phyloP scores from a whole-genome alignment of 345 rosid species.

The Lumnitzera racemosa region DNA sequence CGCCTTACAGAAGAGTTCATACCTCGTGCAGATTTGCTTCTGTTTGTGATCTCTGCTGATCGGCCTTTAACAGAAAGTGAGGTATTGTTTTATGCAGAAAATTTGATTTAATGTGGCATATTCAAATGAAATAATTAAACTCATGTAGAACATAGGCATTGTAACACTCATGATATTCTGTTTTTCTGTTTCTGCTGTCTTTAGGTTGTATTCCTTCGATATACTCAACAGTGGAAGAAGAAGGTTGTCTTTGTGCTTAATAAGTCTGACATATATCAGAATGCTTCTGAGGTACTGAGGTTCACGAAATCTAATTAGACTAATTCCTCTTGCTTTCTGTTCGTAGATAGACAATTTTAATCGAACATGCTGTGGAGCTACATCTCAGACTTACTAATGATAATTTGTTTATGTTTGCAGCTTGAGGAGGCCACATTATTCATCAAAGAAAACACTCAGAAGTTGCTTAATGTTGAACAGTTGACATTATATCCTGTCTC shows the following conservation, averaged over 20 bases:
- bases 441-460: conserved; percentile 61
- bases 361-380: not conserved
- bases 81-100: conserved; percentile 27
- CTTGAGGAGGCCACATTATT: conserved; percentile 84
- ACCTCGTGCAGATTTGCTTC: conserved; percentile 89
- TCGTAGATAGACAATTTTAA: not conserved
- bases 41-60: conserved; percentile 93
- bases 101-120: too few species aligned
- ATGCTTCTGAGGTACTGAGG: conserved; percentile 55
- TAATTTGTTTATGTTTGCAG: conserved; percentile 30
- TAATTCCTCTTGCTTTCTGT: not conserved
- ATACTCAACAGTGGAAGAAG: conserved; percentile 94
- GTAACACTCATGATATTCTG: not conserved
- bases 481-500: conserved; percentile 77
- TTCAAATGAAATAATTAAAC: too few species aligned
- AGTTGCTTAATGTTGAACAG: conserved; percentile 64
- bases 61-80: conserved; percentile 96
- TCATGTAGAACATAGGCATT: too few species aligned
- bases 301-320: conserved; percentile 11
- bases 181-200: conserved; percentile 13
- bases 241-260: conserved; percentile 84
- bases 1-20: conserved; percentile 94
- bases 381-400: not conserved
- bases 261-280: conserved; percentile 84
- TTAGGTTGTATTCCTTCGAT: conserved; percentile 88